Percentiles rank a stretch among this genome's conserved stretches.
Evolutionary conservation across 257 asterid genomes (phyloP).

Genomic region (Rubia yunnanensis): DNA sequence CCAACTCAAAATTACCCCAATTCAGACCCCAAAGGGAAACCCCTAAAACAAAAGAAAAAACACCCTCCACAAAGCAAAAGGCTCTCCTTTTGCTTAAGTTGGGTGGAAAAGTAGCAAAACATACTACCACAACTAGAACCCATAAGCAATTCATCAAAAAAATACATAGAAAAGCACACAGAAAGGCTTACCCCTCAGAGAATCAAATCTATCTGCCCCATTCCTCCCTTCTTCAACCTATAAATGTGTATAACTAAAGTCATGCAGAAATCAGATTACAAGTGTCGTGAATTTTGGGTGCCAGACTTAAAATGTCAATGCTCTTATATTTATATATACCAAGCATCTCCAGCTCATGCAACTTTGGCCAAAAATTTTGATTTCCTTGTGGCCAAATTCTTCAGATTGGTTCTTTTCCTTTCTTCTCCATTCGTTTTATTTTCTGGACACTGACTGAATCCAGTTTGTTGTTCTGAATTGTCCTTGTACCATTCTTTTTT

Average conservation of each 20-base stretch:
- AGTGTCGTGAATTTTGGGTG: neutral
- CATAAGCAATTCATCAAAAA: neutral
- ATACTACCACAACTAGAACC: neutral
- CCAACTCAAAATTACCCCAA: neutral
- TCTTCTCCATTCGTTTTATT: no score
- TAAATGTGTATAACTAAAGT: neutral
- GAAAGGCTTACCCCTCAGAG: constrained; percentile 3
- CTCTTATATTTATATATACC: neutral
- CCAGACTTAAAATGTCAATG: neutral
- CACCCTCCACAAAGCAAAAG: neutral
- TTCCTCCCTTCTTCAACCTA: constrained; percentile 5
- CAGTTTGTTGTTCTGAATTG: no score
- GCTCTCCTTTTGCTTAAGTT: neutral
- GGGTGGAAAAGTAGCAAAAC: neutral
- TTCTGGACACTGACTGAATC: no score
- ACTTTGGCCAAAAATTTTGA: no score
- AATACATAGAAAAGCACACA: no score
- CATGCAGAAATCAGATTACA: neutral
- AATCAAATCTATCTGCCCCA: constrained; percentile 16
- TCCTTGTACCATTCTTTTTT: constrained; percentile 92
- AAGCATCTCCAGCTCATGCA: no score
- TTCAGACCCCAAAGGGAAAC: neutral
- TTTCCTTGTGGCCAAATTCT: no score
- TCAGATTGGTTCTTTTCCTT: no score
- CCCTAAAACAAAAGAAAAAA: neutral